Base-by-base conservation (phyloP, 73 alveolate species). In the Tetrahymena elliotti region DNA sequence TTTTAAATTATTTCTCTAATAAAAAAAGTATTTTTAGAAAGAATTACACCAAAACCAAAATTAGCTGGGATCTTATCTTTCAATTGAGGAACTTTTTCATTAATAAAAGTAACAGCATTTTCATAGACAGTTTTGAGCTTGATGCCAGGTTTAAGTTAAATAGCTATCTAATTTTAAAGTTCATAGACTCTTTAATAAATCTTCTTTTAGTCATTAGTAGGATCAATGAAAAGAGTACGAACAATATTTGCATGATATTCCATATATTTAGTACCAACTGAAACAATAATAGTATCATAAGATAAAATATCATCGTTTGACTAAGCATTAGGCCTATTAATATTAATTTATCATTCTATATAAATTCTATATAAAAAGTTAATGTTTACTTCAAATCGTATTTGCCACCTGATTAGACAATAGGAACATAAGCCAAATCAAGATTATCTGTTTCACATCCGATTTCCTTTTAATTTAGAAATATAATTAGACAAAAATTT, bases 161-260 rank as follows among this genome's bases (percentile, higher is more conserved):
- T 93, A 18, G 96, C 93, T 15, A 97, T 40, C 93, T 94, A 94
- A 83, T 96, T 98, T 84, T 97, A 93, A 5, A 98, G 97, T 22
- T 98, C 99, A 22, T 95, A 84, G 82, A 98, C 96, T 22, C 96
- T 92, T 95, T 94, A 84, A 95, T 98, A 98, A 53, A 97, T 98
- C 38, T 96, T 97, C 95, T 98, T 97, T 94, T 98, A 96, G 53
- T 94, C 95, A 82, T 97, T 96, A 92, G 97, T 95, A 15, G 99
- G 98, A 96, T 98, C 98, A 24, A 98, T 98, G 95, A 98, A 95
- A 53, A 98, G 97, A 20, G 99, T 98, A 93, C 99, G 97, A 39
- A 98, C 96, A 22, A 98, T 97, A 95, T 95, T 97, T n/a, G 99
- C 97, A 93, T 98, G 97, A 93, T 98, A 97, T 68, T 98, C 99